Evolutionary conservation across 2,329 filamentous ascomycete genomes (phyloP).

Genomic region (Sclerotinia glacialis): DNA sequence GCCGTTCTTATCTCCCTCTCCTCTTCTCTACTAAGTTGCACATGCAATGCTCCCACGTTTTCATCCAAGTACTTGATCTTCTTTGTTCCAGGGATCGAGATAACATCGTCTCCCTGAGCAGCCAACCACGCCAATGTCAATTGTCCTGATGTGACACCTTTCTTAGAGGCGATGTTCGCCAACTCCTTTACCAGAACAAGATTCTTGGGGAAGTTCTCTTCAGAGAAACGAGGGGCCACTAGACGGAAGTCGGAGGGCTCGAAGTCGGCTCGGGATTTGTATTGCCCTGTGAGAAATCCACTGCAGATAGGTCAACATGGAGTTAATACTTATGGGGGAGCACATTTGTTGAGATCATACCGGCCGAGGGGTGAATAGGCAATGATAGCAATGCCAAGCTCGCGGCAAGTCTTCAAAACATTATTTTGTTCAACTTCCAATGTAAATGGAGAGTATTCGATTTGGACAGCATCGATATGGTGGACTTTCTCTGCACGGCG

Average conservation of each 20-base stretch:
- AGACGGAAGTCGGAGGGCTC: constrained; percentile 49
- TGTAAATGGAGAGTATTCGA: constrained; percentile 54
- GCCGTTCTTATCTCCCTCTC: constrained; percentile 38
- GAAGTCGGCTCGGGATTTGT: constrained; percentile 48
- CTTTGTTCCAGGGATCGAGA: constrained; percentile 55
- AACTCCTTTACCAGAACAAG: constrained; percentile 48
- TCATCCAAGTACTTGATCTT: constrained; percentile 45
- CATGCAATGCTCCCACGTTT: constrained; percentile 30
- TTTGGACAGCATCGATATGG: constrained; percentile 51
- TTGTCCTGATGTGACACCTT: constrained; percentile 49
- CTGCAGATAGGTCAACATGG: neutral
- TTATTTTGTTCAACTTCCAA: constrained; percentile 57
- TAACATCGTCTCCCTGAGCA: constrained; percentile 51
- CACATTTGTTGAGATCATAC: constrained; percentile 25
- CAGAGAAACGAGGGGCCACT: constrained; percentile 45
- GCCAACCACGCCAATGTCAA: constrained; percentile 54
- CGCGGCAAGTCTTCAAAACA: constrained; percentile 53
- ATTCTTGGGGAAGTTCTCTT: constrained; percentile 52
- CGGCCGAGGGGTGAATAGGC: constrained; percentile 57
- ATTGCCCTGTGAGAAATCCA: constrained; percentile 55
- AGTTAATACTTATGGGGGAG: neutral
- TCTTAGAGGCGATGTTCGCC: constrained; percentile 47
- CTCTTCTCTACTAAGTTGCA: constrained; percentile 26
- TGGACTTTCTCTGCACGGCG: constrained; percentile 50
- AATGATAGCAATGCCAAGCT: constrained; percentile 56